Percentiles rank a stretch among this genome's conserved stretches.
Evolutionary conservation across 257 asterid species (phyloP).

Genomic region (Penstemon newberryi): DNA sequence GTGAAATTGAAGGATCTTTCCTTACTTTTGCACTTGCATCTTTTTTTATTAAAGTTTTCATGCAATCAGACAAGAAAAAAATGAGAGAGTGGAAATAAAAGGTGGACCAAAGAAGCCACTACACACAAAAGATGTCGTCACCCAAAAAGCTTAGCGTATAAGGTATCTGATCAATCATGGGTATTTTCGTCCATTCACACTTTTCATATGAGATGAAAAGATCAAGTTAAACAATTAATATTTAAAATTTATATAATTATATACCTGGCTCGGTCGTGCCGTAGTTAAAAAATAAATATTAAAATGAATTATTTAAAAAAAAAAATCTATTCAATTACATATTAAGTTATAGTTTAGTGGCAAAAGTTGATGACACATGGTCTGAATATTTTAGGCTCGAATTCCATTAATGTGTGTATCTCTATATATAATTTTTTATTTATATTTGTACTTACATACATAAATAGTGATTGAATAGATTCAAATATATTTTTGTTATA

Average conservation of each 20-base stretch:
- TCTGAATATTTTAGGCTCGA: too few relatives aligned
- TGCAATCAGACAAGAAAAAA: conserved; percentile 22
- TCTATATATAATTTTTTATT: too few relatives aligned
- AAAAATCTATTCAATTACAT: background rate
- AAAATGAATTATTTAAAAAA: background rate
- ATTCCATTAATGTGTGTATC: too few relatives aligned
- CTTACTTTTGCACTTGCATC: conserved; percentile 7
- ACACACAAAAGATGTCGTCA: conserved; percentile 15
- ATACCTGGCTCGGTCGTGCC: too few relatives aligned
- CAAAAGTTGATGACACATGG: too few relatives aligned
- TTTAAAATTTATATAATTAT: too few relatives aligned
- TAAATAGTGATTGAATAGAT: too few relatives aligned
- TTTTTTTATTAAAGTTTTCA: conserved; percentile 15
- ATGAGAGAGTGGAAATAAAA: conserved; percentile 1
- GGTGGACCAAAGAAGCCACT: conserved; percentile 12
- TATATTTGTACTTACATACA: too few relatives aligned
- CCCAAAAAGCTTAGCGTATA: conserved; percentile 10
- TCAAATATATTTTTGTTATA: too few relatives aligned
- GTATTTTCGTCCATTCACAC: conserved; percentile 1
- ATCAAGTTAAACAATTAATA: background rate
- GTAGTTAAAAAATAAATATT: too few relatives aligned
- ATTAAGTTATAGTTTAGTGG: too few relatives aligned
- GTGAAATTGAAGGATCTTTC: conserved; percentile 4
- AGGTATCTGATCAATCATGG: background rate
- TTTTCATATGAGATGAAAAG: too few relatives aligned